These are phyloP conservation scores for Nicotiana undulata DNA, from an alignment of 257 asterid species.

Conservation along the genomic window DNA sequence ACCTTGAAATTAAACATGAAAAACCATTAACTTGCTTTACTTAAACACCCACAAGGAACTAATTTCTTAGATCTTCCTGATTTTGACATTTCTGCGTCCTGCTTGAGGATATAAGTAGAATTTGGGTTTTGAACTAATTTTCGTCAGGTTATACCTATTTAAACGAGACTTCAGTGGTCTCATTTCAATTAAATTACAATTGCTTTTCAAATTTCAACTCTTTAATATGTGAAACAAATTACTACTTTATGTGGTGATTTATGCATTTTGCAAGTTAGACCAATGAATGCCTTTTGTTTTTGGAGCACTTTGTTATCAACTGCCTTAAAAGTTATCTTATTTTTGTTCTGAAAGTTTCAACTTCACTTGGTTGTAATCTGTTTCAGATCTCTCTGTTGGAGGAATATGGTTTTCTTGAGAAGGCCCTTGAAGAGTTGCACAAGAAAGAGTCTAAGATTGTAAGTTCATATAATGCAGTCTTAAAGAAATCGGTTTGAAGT, in stretches of 20 bases:
- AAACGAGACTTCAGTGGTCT: not conserved
- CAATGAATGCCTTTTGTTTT: not conserved
- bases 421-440: conserved; percentile 88
- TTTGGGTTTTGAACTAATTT: not conserved
- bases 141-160: not conserved
- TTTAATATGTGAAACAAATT: conserved; percentile 5
- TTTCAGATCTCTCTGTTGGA: conserved; percentile 74
- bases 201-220: not conserved
- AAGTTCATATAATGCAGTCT: conserved; percentile 28
- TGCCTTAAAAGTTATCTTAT: not conserved
- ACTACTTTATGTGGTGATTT: not conserved
- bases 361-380: conserved; percentile 12
- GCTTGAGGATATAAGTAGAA: not conserved
- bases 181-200: not conserved
- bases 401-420: conserved; percentile 79
- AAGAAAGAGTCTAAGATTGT: conserved; percentile 80
- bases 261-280: not conserved
- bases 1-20: not conserved
- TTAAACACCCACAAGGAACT: not conserved
- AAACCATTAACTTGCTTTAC: not conserved
- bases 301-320: conserved; percentile 1
- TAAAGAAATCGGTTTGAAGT: not conserved
- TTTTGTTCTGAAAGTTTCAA: conserved; percentile 1
- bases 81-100: not conserved
- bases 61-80: not conserved